Percentiles rank a stretch among this genome's conserved stretches.
These are phyloP conservation scores for Sordariomycetes sp. DNA, from an alignment of 2,329 filamentous ascomycete genomes.

Conservation along the genomic window DNA sequence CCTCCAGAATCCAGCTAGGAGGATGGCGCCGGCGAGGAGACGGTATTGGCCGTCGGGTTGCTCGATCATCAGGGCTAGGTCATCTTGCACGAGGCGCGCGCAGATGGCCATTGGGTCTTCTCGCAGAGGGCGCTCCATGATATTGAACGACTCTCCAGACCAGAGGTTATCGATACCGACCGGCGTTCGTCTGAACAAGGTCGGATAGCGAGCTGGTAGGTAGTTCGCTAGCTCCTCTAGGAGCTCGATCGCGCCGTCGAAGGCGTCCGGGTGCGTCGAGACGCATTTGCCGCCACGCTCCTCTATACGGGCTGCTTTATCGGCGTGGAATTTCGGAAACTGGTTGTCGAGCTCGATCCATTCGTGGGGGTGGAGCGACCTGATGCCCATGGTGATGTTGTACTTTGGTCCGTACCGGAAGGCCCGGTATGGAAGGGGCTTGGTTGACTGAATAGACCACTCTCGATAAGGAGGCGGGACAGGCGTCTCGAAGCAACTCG, in stretches of 20 bases:
- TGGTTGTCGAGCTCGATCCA: conserved; percentile 83
- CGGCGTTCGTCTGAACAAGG: conserved; percentile 48
- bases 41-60: conserved; percentile 66
- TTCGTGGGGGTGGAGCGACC: conserved; percentile 55
- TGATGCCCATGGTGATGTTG: conserved; percentile 63
- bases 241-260: conserved; percentile 60
- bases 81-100: conserved; percentile 65
- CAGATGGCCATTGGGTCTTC: conserved; percentile 72
- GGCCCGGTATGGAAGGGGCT: conserved; percentile 64
- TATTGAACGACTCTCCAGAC: conserved; percentile 61
- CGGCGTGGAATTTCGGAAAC: conserved; percentile 57
- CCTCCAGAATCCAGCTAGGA: conserved; percentile 75
- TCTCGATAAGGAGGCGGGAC: conserved; percentile 46
- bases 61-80: conserved; percentile 76
- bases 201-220: conserved; percentile 62
- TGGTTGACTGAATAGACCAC: conserved; percentile 57
- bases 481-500: conserved; percentile 37
- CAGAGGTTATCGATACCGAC: conserved; percentile 57
- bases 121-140: conserved; percentile 44
- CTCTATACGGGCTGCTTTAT: conserved; percentile 54
- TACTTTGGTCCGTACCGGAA: conserved; percentile 70
- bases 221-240: conserved; percentile 61
- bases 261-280: conserved; percentile 55
- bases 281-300: conserved; percentile 57
- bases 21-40: conserved; percentile 60